Evolutionary conservation across 306 rosid species (phyloP).

Genomic region (Ammopiptanthus mongolicus): DNA sequence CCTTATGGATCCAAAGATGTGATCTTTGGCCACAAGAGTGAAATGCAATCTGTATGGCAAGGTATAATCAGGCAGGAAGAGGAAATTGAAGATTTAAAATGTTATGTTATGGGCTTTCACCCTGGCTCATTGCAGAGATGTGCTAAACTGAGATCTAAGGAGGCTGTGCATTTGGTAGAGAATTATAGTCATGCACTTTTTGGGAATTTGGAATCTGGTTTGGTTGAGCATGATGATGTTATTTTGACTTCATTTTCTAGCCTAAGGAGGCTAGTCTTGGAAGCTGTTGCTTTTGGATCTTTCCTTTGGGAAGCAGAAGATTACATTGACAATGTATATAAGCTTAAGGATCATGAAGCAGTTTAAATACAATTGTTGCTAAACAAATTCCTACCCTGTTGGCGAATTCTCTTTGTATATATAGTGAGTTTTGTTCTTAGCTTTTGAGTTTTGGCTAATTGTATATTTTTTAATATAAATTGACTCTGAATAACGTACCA

Average conservation of each 20-base stretch:
- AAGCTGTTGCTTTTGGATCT: slow-evolving; percentile 81
- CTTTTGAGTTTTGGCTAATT: neutral
- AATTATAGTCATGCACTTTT: slow-evolving; percentile 56
- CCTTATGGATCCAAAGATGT: slow-evolving; percentile 32
- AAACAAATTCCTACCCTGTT: neutral
- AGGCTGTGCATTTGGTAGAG: slow-evolving; percentile 48
- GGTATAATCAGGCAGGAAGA: slow-evolving; percentile 28
- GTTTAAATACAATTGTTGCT: neutral
- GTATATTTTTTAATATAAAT: neutral
- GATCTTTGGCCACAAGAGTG: slow-evolving; percentile 32
- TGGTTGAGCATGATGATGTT: slow-evolving; percentile 42
- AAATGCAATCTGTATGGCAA: slow-evolving; percentile 20
- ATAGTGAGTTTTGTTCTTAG: slow-evolving; percentile 12
- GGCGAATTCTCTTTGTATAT: slow-evolving; percentile 32
- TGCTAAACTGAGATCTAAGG: slow-evolving; percentile 61
- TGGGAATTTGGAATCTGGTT: slow-evolving; percentile 38
- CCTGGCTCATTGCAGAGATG: slow-evolving; percentile 51
- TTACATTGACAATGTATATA: slow-evolving; percentile 48
- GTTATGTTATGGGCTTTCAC: slow-evolving; percentile 47
- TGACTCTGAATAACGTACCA: neutral
- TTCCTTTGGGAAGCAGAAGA: slow-evolving; percentile 85
- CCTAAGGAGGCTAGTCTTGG: slow-evolving; percentile 69
- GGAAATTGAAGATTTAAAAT: slow-evolving; percentile 33
- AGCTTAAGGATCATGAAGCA: slow-evolving; percentile 49
- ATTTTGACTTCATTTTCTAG: slow-evolving; percentile 70